These are phyloP conservation scores for Thecaphora frezii DNA, from an alignment of 1,284 basidiomycete genomes.

Conservation along the genomic window DNA sequence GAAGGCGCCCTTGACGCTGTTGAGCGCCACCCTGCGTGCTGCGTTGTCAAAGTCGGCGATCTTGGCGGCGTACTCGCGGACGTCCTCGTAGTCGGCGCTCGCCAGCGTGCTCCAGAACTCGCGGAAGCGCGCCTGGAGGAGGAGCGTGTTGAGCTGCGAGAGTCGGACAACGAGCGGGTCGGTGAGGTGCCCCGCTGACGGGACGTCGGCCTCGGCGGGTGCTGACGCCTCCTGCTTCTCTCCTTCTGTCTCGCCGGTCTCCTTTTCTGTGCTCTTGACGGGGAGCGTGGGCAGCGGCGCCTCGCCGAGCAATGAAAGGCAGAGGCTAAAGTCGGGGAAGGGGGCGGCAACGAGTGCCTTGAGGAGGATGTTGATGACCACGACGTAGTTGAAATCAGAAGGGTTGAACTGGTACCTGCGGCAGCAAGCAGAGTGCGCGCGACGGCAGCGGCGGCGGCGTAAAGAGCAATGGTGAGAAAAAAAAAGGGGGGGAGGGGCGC, in stretches of 20 bases:
- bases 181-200: constrained; percentile 48
- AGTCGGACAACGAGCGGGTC: constrained; percentile 72
- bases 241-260: constrained; percentile 30
- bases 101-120: constrained; percentile 73
- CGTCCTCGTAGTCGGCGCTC: constrained; percentile 66
- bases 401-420: constrained; percentile 93
- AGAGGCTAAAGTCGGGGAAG: constrained; percentile 81
- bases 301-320: constrained; percentile 83
- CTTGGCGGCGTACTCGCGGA: constrained; percentile 82
- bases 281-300: constrained; percentile 28
- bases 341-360: constrained; percentile 87
- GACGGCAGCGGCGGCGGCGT: no score
- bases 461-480: no score
- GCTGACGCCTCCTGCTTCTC: constrained; percentile 14
- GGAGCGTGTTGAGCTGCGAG: constrained; percentile 72
- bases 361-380: constrained; percentile 89
- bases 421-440: constrained; percentile 3
- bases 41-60: constrained; percentile 78
- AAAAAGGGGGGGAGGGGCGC: no score
- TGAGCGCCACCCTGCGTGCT: constrained; percentile 73
- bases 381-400: constrained; percentile 85
- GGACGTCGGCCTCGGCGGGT: constrained; percentile 58
- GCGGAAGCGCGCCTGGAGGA: constrained; percentile 85
- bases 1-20: constrained; percentile 77
- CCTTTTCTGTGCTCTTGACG: constrained; percentile 32